Percentiles rank a stretch among this genome's conserved stretches.
Evolutionary conservation across 1,284 basidiomycete species (phyloP).

Genomic region (Tilletia walkeri): DNA sequence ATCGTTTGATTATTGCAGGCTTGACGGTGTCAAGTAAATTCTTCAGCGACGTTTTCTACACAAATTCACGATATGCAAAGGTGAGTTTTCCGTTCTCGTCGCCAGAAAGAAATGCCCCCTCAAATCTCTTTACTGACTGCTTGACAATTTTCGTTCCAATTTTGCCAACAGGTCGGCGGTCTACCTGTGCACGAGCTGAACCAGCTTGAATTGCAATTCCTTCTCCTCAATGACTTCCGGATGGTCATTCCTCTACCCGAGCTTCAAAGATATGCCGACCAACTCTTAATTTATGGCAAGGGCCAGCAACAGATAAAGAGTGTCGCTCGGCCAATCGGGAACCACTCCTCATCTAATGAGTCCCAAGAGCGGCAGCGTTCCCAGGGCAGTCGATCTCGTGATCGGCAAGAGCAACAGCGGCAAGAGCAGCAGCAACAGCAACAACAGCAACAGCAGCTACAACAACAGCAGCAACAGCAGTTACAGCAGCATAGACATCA

Average conservation of each 20-base stretch:
- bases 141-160: too few relatives aligned
- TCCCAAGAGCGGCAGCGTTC: too few relatives aligned
- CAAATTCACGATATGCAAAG: conserved; percentile 98
- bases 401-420: too few relatives aligned
- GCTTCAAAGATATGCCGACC: conserved; percentile 91
- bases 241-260: conserved; percentile 83
- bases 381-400: too few relatives aligned
- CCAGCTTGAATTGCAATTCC: conserved; percentile 92
- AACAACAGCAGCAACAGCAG: too few relatives aligned
- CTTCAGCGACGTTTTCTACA: conserved; percentile 98
- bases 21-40: conserved; percentile 98
- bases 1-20: conserved; percentile 91
- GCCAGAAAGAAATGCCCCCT: too few relatives aligned
- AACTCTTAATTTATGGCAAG: conserved; percentile 65
- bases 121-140: too few relatives aligned
- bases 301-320: conserved; percentile 21
- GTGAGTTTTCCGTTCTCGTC: conserved; percentile 60
- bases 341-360: neutral
- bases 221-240: conserved; percentile 91
- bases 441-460: too few relatives aligned
- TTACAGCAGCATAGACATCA: too few relatives aligned
- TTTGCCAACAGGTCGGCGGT: conserved; percentile 73
- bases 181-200: conserved; percentile 91
- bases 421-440: too few relatives aligned
- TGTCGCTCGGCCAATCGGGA: neutral